These are phyloP conservation scores for Orbilia javanica DNA, from an alignment of 2,329 filamentous ascomycete species.

Conservation along the genomic window DNA sequence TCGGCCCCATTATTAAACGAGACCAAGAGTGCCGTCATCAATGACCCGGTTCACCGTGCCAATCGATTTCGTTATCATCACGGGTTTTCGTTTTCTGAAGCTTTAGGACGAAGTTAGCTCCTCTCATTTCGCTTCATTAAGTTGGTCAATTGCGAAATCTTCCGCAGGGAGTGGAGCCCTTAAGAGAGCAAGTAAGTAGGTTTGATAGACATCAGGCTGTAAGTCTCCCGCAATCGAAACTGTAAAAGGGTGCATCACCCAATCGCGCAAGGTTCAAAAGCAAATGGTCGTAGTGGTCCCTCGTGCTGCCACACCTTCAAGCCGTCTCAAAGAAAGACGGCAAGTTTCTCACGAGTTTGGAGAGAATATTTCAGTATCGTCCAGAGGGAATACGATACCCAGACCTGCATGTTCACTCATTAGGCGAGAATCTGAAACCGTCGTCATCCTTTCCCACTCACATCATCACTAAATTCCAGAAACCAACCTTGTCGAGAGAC, in stretches of 20 bases:
- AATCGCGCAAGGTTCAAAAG: conserved; percentile 26
- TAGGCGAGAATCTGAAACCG: conserved; percentile 55
- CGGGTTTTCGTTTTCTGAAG: conserved; percentile 27
- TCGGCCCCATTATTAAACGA: conserved; percentile 50
- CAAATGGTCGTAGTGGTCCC: conserved; percentile 6
- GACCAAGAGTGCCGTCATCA: conserved; percentile 47
- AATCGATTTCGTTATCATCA: conserved; percentile 32
- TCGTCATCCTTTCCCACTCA: conserved; percentile 47
- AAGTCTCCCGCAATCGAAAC: conserved; percentile 44
- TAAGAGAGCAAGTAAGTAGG: conserved; percentile 6
- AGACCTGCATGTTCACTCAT: conserved; percentile 44
- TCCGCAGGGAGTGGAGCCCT: conserved; percentile 45
- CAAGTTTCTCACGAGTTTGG: conserved; percentile 30
- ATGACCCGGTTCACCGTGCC: conserved; percentile 14
- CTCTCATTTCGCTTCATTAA: conserved; percentile 55
- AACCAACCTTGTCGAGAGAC: conserved; percentile 37
- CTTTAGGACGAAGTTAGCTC: conserved; percentile 10
- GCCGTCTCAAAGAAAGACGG: conserved; percentile 41
- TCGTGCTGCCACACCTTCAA: conserved; percentile 57
- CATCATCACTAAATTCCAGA: conserved; percentile 37
- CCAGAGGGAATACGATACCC: conserved; percentile 42
- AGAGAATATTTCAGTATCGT: conserved; percentile 45
- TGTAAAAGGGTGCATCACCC: conserved; percentile 36
- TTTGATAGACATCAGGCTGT: conserved; percentile 48
- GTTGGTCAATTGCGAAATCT: conserved; percentile 51